Evolutionary conservation across 78 protist species (phyloP), one percentile per base, ranked within the genome.

Genomic region (Dictyostelium citrinum): DNA sequence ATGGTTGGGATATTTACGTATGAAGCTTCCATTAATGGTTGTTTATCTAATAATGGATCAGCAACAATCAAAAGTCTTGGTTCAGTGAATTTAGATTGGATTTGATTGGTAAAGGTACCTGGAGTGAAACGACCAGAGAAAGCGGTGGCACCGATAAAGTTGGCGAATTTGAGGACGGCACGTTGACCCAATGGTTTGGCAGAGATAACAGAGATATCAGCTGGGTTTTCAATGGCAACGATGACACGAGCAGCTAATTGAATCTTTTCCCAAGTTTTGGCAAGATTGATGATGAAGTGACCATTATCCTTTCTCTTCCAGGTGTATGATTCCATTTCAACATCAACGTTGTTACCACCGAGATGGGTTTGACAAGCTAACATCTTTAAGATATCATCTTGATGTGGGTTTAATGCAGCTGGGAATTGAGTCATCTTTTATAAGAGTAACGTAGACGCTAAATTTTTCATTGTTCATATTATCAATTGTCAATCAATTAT

Each of bases 81-180:
- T 98, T 99, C 99, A 83, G 88, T 79, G 99, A 98, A 99, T 70
- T 96, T 96, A 51, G 90, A 68, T 88, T 97, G 98, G 95, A 97
- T 98, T 97, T 98, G 99, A 97, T 99, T 99, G 95, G 99, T 99
- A 97, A 99, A 99, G 91, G 99, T 97, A 83, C 99, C 99, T 81
- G 99, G 99, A 90, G 99, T 99, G 99, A 90, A 99, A 84, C 99
- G 98, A 75, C 99, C 99, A 77, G 99, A 98, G 83, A 98, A 77
- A 84, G 99, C 93, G 39, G 91, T 64, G 75, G 99, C 98, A 81
- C 95, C 97, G 41, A 98, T 97, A 96, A 98, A 96, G 90, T 95
- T 91, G 83, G 99, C 98, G 98, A 98, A 99, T 98, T 99, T 99
- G 96, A 99, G 98, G 71, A 98, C 97, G 45, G 99, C 99, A 55